Base-by-base conservation (phyloP, 768 basidiomycete genomes). In the Hypholoma sublateritium region DNA sequence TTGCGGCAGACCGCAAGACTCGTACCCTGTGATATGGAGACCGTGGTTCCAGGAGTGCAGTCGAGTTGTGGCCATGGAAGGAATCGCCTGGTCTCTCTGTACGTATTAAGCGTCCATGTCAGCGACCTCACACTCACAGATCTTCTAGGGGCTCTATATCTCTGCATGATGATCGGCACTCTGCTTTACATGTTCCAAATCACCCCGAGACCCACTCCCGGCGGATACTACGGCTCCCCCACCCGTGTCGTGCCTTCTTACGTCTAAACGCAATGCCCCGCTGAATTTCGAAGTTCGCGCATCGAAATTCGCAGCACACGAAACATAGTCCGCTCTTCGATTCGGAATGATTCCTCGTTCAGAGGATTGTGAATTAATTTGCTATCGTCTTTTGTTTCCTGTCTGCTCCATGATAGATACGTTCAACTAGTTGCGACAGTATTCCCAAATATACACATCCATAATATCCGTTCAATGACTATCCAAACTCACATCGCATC, bases 61-160 rank as follows among this genome's bases (percentile, higher is more conserved):
- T 9, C 51, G 62, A 22, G 55, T 73, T 14, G 66, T 73, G 17
- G 50, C 65, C 5, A 70, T 70, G 14, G 65, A 73, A 48, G 72
- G 56, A 28, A 21, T 70, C 41, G 67, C 69, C 9, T 73, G 72
- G 72, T 46, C 66, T 34, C 52, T 70, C 4, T 71, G 72, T 73
- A 45, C 56, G 70, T 67, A 7, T 48, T 36, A 25, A 16, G 44
- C 35, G 32, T 44, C 43, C 14, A 37, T 19, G 5, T 24, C 12
- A 36, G 14, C 13, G 5, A 22, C 17, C 21, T 21, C 32, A 4
- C 7, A 25, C 24, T 39, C 5, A 56, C 2, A n/a, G 5, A 39
- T 41, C 34, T 11, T 50, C 5, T 48, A 73, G 72, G 65, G 62
- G 68, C 51, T 2, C 53, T 70, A 2, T 69, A 66, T 35, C 57